Conservation (phyloP, 2,329 filamentous ascomycete genomes). For the Claviceps maximensis region DNA sequence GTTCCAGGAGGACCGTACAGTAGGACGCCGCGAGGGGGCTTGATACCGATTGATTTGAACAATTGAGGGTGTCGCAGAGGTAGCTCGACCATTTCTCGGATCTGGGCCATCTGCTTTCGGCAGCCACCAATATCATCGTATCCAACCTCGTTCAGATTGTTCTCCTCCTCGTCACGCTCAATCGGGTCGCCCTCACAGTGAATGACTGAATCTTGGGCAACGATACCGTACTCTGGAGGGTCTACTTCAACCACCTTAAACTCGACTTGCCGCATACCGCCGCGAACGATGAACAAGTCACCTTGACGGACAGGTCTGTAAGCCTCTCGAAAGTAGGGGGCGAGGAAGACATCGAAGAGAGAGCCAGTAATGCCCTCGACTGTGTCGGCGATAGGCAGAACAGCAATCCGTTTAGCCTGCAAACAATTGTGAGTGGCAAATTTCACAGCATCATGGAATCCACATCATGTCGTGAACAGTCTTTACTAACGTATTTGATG, state of each 20-base stretch:
- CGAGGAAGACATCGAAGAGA: conserved; percentile 97
- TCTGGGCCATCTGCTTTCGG: conserved; percentile 99
- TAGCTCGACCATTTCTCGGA: conserved; percentile 95
- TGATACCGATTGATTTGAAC: conserved; percentile 99
- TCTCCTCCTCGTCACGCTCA: conserved; percentile 96
- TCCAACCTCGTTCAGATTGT: conserved; percentile 96
- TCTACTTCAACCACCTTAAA: conserved; percentile 99
- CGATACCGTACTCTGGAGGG: conserved; percentile 95
- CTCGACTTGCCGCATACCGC: conserved; percentile 97
- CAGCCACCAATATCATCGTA: conserved; percentile 99
- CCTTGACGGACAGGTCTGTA: conserved; percentile 96
- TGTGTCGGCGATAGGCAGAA: conserved; percentile 95
- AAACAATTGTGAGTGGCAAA: conserved; percentile 6
- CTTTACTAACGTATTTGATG: conserved; percentile 92
- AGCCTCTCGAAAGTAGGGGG: conserved; percentile 97
- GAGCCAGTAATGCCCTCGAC: conserved; percentile 96
- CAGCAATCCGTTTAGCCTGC: conserved; percentile 95
- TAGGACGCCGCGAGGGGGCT: conserved; percentile 94
- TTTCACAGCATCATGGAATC: no score
- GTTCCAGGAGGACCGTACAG: conserved; percentile 96
- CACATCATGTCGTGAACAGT: neutral
- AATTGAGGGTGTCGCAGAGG: conserved; percentile 93
- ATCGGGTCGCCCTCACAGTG: conserved; percentile 84
- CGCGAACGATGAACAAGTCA: conserved; percentile 92
- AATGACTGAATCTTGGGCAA: conserved; percentile 96